Percentiles rank a stretch among this genome's conserved stretches.
phyloP scores from a whole-genome alignment of 495 filamentous ascomycete genomes.

The Lophium mytilinum region DNA sequence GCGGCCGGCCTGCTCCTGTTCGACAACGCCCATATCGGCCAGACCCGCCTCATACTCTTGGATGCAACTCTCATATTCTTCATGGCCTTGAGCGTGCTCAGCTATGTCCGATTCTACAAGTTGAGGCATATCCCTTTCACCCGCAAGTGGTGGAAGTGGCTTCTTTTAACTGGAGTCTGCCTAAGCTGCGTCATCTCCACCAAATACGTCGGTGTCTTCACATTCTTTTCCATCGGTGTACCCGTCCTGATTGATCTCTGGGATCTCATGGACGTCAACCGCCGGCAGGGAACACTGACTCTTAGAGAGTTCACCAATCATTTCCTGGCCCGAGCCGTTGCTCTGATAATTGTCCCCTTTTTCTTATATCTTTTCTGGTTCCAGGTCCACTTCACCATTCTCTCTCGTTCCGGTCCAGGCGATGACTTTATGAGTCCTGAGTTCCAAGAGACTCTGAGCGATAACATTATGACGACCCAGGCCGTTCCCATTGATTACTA shows the following conservation, averaged over 20 bases:
- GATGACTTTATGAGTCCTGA: conserved; percentile 99
- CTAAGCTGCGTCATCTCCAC: conserved; percentile 97
- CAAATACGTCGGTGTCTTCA: conserved; percentile 95
- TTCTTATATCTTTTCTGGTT: conserved; percentile 99
- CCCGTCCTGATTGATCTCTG: conserved; percentile 91
- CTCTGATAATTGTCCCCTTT: conserved; percentile 83
- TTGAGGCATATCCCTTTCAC: conserved; percentile 79
- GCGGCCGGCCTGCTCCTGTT: conserved; percentile 83
- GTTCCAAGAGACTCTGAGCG: conserved; percentile 92
- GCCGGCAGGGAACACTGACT: conserved; percentile 65
- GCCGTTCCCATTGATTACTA: conserved; percentile 82
- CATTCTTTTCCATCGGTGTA: conserved; percentile 92
- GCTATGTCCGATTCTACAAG: conserved; percentile 98
- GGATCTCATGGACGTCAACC: conserved; percentile 84
- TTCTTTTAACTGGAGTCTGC: conserved; percentile 85
- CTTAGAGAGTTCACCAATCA: conserved; percentile 80
- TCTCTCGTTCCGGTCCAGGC: conserved; percentile 81
- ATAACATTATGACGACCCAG: conserved; percentile 84
- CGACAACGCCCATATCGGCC: conserved; percentile 97
- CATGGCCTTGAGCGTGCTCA: conserved; percentile 89
- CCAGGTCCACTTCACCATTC: conserved; percentile 93
- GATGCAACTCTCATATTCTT: conserved; percentile 90
- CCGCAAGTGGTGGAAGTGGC: conserved; percentile 99
- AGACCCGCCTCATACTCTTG: conserved; percentile 90
- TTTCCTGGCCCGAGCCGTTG: conserved; percentile 74